Evolutionary conservation across 2,329 filamentous ascomycete genomes (phyloP), one percentile per base, ranked within the genome.

Genomic region (Tympanopsis confertula): DNA sequence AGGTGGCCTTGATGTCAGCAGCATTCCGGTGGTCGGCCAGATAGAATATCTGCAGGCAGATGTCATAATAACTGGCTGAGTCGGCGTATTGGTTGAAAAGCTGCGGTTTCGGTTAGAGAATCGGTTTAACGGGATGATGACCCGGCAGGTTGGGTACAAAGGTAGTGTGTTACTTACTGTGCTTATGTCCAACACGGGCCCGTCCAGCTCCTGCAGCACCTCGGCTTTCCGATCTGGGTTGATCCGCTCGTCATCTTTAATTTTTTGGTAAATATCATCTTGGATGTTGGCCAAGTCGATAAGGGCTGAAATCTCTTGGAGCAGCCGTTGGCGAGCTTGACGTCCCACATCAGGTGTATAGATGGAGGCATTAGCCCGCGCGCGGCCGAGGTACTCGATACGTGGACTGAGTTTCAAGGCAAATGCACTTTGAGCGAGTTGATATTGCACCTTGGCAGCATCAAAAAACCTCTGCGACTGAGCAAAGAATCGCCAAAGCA

Each of bases 271-370:
- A 30, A 96, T 61, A 49, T 98, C 91, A 52, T 94, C 86, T 56
- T 98, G 91, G 38, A 98, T 91, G 51, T 91, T 89, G 13, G 88
- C 89, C 36, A 96, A 77, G 49, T 98, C 91, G 7, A 98, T 75
- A 33, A 93, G 68, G 47, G 91, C 87, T 3, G 79, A 79, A 18
- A 95, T 83, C 44, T 86, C 79, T 49, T 94, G 85, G 40, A 89
- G 74, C 19, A 96, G 68, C 42, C 87, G 71, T 56, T 95, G 91
- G 54, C 91, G 83, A 42, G 81, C 75, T 51, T 89, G 84, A 36
- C 86, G 74, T 46, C 79, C 77, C 45, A 93, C 71, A 19, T 86
- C 84, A 4, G 75, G 73, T 14, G 83, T 86, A 43, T 82, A 74
- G 13, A 89, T 88, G 29, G 83, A 93, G 26, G 88, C 88, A 53